Evolutionary conservation across 768 basidiomycete species (phyloP).

Genomic region (Lentinula sp.): DNA sequence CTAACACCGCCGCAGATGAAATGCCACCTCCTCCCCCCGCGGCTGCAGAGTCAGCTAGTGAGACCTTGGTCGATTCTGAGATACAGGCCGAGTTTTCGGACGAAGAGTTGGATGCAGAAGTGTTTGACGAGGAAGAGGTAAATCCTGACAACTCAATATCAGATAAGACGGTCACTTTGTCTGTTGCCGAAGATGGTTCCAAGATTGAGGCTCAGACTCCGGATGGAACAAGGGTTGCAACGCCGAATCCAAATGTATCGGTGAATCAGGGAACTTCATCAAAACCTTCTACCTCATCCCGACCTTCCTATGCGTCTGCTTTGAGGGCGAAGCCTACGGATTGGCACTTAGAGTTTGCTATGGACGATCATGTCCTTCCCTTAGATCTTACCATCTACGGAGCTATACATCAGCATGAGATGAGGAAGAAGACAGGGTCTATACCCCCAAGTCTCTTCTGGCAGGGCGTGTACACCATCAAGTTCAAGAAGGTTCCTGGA

Average conservation of each 20-base stretch:
- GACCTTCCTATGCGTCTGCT: slow-evolving; percentile 88
- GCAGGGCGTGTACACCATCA: slow-evolving; percentile 87
- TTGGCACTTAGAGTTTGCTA: slow-evolving; percentile 95
- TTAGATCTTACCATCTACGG: slow-evolving; percentile 94
- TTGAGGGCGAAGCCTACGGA: slow-evolving; percentile 89
- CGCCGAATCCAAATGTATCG: slow-evolving; percentile 53
- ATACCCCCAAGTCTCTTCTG: slow-evolving; percentile 72
- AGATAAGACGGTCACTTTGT: slow-evolving; percentile 84
- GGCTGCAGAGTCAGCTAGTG: slow-evolving; percentile 42
- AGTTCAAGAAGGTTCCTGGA: slow-evolving; percentile 88
- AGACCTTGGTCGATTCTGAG: slow-evolving; percentile 58
- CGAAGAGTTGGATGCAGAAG: slow-evolving; percentile 81
- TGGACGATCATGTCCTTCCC: slow-evolving; percentile 82
- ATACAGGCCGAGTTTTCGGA: slow-evolving; percentile 75
- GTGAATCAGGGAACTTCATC: slow-evolving; percentile 31
- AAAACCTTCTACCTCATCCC: slow-evolving; percentile 24
- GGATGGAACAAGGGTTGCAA: slow-evolving; percentile 90
- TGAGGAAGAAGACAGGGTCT: slow-evolving; percentile 63
- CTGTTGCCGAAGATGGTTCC: slow-evolving; percentile 84
- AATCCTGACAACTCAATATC: slow-evolving; percentile 63
- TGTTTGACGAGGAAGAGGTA: slow-evolving; percentile 77
- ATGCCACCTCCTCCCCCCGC: slow-evolving; percentile 19
- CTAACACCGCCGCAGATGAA: slow-evolving; percentile 11
- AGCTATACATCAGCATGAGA: slow-evolving; percentile 89
- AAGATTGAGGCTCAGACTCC: slow-evolving; percentile 95